phyloP scores from a whole-genome alignment of 2,329 filamentous ascomycete genomes.

The Phaeosphaeria sp. region DNA sequence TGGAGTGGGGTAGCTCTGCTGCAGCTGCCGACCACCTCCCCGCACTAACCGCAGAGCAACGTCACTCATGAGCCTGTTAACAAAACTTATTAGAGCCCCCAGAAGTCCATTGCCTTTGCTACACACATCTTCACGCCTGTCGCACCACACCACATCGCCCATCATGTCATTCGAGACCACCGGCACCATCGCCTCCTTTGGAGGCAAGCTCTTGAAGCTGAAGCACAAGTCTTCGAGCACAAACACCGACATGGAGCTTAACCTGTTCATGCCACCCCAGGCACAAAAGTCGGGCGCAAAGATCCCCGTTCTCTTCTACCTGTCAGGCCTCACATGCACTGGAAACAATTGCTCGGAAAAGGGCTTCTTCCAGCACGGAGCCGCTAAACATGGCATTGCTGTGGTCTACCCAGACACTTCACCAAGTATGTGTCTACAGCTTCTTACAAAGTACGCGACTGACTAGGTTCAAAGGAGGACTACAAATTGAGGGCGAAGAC shows the following conservation, averaged over 20 bases:
- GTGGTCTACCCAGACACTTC: conserved; percentile 95
- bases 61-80: conserved; percentile 36
- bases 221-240: conserved; percentile 81
- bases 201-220: conserved; percentile 93
- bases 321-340: conserved; percentile 93
- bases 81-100: conserved; percentile 30
- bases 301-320: conserved; percentile 87
- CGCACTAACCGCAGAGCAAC: conserved; percentile 40
- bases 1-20: conserved; percentile 39
- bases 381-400: conserved; percentile 83
- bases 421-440: conserved; percentile 66
- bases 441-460: conserved; percentile 10
- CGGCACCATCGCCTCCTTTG: conserved; percentile 88
- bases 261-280: conserved; percentile 85
- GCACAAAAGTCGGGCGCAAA: conserved; percentile 64
- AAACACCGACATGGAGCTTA: conserved; percentile 88
- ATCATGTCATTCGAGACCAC: conserved; percentile 81
- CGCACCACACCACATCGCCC: conserved; percentile 20
- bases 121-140: conserved; percentile 15
- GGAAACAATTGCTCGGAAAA: conserved; percentile 79
- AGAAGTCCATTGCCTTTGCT: conserved; percentile 15
- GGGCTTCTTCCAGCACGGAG: conserved; percentile 89
- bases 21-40: conserved; percentile 33
- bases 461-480: conserved; percentile 63
- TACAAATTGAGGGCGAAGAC: conserved; percentile 82